These are phyloP conservation scores for Aegilops tauschii DNA, from an alignment of 176 grass and related monocot genomes.

Conservation along the genomic window DNA sequence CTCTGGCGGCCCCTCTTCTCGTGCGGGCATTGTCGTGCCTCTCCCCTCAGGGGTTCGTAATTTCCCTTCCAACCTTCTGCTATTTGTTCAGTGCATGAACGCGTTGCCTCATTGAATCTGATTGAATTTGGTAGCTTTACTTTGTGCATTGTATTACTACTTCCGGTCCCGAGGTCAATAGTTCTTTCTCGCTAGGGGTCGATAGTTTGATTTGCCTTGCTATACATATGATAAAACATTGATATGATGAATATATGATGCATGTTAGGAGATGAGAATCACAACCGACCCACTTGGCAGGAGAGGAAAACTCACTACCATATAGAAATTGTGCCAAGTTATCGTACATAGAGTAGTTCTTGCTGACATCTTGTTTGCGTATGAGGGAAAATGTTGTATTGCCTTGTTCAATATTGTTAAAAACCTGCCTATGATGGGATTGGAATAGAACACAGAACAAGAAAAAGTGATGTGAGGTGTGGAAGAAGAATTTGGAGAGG, in stretches of 20 bases:
- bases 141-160: neutral
- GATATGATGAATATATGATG: neutral
- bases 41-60: slow-evolving; percentile 82
- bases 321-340: neutral
- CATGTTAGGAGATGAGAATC: neutral
- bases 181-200: too few species aligned
- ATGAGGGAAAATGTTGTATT: neutral
- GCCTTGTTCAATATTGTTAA: neutral
- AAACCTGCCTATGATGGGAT: neutral
- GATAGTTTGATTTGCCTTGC: too few species aligned
- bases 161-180: neutral
- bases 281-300: too few species aligned
- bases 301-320: too few species aligned
- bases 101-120: neutral
- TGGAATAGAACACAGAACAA: neutral
- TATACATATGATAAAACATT: neutral
- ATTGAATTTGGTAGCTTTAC: neutral
- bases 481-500: neutral
- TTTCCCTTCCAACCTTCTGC: neutral
- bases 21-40: slow-evolving; percentile 73
- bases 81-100: neutral
- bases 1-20: slow-evolving; percentile 24
- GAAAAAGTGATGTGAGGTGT: neutral
- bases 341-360: neutral
- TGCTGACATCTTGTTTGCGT: neutral